A percentile compares a stretch with the other conserved stretches of the same genome.
Evolutionary conservation across 2,329 filamentous ascomycete species (phyloP).

Genomic region (Pseudocercospora musae): DNA sequence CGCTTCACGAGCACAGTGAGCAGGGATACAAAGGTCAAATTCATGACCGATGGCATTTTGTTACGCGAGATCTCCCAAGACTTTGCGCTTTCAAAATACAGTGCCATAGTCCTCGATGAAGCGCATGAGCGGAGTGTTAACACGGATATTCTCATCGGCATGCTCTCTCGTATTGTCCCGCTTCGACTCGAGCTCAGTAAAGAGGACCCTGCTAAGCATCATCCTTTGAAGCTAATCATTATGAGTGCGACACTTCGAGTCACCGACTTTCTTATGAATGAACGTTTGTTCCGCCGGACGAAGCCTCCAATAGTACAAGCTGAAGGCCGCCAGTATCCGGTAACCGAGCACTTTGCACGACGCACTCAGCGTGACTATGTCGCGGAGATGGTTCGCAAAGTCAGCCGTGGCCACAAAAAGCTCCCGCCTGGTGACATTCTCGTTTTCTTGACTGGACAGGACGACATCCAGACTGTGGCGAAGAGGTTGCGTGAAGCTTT

Average conservation of each 20-base stretch:
- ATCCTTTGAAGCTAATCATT: conserved; percentile 87
- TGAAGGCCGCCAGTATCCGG: conserved; percentile 86
- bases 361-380: conserved; percentile 83
- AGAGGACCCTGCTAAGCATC: conserved; percentile 64
- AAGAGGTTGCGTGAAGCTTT: conserved; percentile 72
- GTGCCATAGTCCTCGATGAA: conserved; percentile 90
- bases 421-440: conserved; percentile 87
- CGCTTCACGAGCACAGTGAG: conserved; percentile 85
- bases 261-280: conserved; percentile 84
- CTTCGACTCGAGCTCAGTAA: conserved; percentile 70
- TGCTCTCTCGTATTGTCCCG: conserved; percentile 89
- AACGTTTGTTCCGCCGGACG: conserved; percentile 64
- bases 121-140: conserved; percentile 97
- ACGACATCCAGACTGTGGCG: conserved; percentile 81
- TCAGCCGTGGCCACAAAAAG: conserved; percentile 82
- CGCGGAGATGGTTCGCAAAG: conserved; percentile 83
- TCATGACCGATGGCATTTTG: conserved; percentile 97
- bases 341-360: conserved; percentile 83
- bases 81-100: conserved; percentile 84
- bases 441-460: conserved; percentile 90
- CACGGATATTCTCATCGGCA: conserved; percentile 95
- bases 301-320: conserved; percentile 79
- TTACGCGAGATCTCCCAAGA: conserved; percentile 88
- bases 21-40: conserved; percentile 85
- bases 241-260: conserved; percentile 96